These are phyloP conservation scores for Geotrichum bryndzae DNA, from an alignment of 1,139 yeast genomes.

Conservation along the genomic window DNA sequence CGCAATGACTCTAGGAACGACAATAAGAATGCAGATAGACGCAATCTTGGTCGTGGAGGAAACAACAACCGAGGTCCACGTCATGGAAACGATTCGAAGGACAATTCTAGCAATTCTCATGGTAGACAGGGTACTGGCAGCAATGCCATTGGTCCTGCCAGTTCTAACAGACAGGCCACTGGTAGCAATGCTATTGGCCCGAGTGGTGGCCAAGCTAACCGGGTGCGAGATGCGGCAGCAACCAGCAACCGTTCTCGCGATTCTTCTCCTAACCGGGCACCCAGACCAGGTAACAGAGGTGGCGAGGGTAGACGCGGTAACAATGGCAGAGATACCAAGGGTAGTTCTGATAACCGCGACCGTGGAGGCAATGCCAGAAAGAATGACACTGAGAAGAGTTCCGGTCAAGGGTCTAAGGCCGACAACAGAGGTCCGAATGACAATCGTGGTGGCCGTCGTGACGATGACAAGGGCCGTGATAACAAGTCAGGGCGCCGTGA, in stretches of 20 bases:
- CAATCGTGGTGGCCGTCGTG: constrained; percentile 16
- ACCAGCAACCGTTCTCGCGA: not conserved
- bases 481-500: constrained; percentile 12
- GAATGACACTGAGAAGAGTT: constrained; percentile 10
- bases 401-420: not conserved
- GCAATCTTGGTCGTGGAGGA: constrained; percentile 1
- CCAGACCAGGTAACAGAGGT: constrained; percentile 1
- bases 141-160: not conserved
- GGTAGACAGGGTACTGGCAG: not conserved
- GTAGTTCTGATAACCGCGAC: not conserved
- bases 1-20: not conserved
- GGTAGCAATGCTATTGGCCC: constrained; percentile 8
- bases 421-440: constrained; percentile 9
- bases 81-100: not conserved
- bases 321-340: not conserved
- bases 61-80: not conserved
- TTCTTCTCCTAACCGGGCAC: not conserved
- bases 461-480: constrained; percentile 19
- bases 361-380: constrained; percentile 7
- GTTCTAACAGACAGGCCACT: not conserved
- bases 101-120: not conserved
- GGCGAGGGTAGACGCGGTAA: constrained; percentile 6
- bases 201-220: not conserved
- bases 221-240: not conserved
- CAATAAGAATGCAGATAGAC: not conserved